Evolutionary conservation across 805 yeast species (phyloP), one percentile per base, ranked within the genome.

Genomic region (Schwanniomyces pseudopolymorphus): DNA sequence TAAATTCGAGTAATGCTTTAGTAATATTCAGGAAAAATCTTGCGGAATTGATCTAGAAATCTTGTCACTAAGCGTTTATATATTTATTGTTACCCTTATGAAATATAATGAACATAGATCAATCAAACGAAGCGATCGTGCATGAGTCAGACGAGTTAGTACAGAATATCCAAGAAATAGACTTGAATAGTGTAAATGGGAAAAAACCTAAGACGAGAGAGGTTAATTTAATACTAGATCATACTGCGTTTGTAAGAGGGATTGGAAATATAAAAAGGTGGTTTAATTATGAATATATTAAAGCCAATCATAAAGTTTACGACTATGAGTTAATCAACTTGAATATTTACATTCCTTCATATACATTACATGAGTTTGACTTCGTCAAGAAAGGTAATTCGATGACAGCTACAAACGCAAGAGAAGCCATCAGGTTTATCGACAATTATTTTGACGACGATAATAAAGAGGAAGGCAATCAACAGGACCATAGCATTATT

Each of bases 171-270:
- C 41, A 33, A 21, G 21, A 27, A n/a, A 22, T 40, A 3, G 11
- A 14, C 13, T 44, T 24, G 19, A 31, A 39, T 24, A 36, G 21
- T 21, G n/a, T 39, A 9, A 40, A 33, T 10, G n/a, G 5, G 10
- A 37, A 33, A 8, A 31, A 27, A 26, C 22, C 40, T 8, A 42
- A 19, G 7, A 33, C 33, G 16, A 50, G 66, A 31, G 38, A 48
- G 3, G 58, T 66, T 14, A 66, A 68, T 57, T 70, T 84, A 48
- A 80, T 85, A 16, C 56, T 85, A 36, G 91, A 85, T 58, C 86
- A 84, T 17, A 78, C 87, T 5, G 83, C 87, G 2, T 72, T 85
- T 50, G 81, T 82, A 16, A 78, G 83, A 45, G 92, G 89, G 1
- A 70, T 85, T 39, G 88, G 87, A 0, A 81, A 81, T 55, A 72